phyloP scores from a whole-genome alignment of 2,329 filamentous ascomycete genomes.

The Fusarium mundagurra region DNA sequence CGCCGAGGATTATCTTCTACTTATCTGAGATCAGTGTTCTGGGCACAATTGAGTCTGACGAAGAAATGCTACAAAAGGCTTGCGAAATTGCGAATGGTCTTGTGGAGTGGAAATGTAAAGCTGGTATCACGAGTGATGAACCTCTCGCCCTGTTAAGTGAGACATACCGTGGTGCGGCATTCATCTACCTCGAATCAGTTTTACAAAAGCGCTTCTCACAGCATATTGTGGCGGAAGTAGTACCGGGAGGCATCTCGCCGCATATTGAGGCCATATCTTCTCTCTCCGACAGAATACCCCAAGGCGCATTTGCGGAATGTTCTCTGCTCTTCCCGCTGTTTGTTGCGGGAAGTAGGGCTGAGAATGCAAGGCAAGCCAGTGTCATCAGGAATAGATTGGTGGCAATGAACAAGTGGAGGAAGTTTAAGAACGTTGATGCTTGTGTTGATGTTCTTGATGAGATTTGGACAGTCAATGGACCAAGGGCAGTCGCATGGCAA shows the following conservation, averaged over 20 bases:
- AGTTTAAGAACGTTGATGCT: background rate
- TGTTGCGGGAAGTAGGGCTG: background rate
- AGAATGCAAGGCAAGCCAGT: background rate
- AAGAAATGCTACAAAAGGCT: background rate
- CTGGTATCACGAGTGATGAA: background rate
- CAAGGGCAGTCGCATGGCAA: background rate
- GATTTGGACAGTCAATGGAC: background rate
- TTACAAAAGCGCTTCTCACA: background rate
- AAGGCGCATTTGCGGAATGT: background rate
- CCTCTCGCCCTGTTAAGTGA: accelerated
- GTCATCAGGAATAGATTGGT: accelerated
- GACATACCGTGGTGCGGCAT: background rate
- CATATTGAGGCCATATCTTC: background rate
- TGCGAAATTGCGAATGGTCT: background rate
- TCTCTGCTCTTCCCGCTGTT: background rate
- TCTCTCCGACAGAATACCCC: accelerated
- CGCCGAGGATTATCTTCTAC: background rate
- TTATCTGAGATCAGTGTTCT: background rate
- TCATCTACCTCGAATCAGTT: background rate
- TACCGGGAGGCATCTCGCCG: accelerated
- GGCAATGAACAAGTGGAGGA: background rate
- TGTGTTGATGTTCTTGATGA: background rate
- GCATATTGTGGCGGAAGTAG: accelerated
- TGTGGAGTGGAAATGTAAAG: background rate
- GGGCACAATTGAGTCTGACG: accelerated